Evolutionary conservation across 1,284 basidiomycete species (phyloP).

Genomic region (Irpex sp.): DNA sequence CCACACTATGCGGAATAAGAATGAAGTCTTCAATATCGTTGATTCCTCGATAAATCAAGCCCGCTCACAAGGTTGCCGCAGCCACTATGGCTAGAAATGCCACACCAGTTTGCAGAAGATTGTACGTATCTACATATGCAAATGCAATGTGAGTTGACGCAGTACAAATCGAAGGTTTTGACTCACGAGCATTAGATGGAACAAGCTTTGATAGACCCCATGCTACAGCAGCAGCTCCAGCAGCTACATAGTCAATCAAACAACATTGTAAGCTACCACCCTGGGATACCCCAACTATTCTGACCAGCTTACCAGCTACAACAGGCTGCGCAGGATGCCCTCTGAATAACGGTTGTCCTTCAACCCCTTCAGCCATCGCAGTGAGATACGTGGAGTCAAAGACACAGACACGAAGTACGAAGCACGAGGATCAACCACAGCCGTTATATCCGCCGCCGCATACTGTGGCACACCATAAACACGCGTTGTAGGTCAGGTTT

Average conservation of each 20-base stretch:
- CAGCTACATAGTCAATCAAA: conserved; percentile 7
- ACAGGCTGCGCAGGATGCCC: background rate
- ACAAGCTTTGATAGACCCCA: conserved; percentile 13
- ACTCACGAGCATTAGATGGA: conserved; percentile 18
- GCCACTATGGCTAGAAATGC: conserved; percentile 60
- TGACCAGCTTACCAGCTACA: background rate
- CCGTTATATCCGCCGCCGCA: background rate
- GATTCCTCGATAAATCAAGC: background rate
- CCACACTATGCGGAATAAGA: conserved; percentile 36
- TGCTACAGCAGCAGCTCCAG: conserved; percentile 15
- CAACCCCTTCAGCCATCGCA: background rate
- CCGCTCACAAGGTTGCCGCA: conserved; percentile 59
- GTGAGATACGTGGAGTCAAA: background rate
- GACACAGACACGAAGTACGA: background rate
- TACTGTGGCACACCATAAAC: background rate
- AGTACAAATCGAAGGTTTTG: background rate
- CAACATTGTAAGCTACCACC: too few relatives aligned
- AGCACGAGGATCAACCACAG: background rate
- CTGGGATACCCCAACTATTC: too few relatives aligned
- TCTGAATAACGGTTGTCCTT: background rate
- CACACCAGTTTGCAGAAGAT: conserved; percentile 67
- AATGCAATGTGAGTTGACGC: background rate
- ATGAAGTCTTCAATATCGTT: background rate
- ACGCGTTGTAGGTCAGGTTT: background rate
- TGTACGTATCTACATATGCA: conserved; percentile 50